These are phyloP conservation scores for Ophiostoma ulmi DNA, from an alignment of 2,329 filamentous ascomycete species.

Conservation along the genomic window DNA sequence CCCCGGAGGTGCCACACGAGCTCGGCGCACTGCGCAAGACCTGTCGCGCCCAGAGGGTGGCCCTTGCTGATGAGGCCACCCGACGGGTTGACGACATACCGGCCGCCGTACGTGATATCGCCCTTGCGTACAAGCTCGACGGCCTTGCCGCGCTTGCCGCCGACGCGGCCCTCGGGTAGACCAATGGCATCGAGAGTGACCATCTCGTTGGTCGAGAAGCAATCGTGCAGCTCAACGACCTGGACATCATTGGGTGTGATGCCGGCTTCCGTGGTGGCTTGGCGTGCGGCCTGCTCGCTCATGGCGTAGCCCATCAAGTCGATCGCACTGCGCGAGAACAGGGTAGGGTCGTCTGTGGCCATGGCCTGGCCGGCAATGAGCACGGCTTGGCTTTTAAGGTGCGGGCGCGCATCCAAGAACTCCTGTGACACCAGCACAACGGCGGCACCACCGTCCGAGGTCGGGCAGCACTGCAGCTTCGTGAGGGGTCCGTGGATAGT, in stretches of 20 bases:
- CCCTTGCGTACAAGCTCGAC: slow-evolving; percentile 84
- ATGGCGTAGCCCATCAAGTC: slow-evolving; percentile 88
- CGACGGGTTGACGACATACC: slow-evolving; percentile 83
- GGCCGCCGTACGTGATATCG: slow-evolving; percentile 86
- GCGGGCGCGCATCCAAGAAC: slow-evolving; percentile 79
- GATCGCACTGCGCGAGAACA: slow-evolving; percentile 77
- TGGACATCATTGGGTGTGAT: slow-evolving; percentile 64
- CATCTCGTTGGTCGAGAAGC: slow-evolving; percentile 95
- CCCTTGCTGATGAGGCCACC: slow-evolving; percentile 95
- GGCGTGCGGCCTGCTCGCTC: slow-evolving; percentile 63
- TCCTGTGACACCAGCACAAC: slow-evolving; percentile 82
- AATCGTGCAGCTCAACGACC: slow-evolving; percentile 92
- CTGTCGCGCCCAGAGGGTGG: slow-evolving; percentile 87
- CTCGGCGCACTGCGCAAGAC: slow-evolving; percentile 93
- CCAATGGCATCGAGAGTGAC: slow-evolving; percentile 81
- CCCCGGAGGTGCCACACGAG: slow-evolving; percentile 91
- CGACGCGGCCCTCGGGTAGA: slow-evolving; percentile 70
- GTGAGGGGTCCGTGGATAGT: slow-evolving; percentile 84
- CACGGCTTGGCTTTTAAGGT: slow-evolving; percentile 77
- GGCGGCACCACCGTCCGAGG: slow-evolving; percentile 85
- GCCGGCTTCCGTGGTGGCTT: slow-evolving; percentile 69
- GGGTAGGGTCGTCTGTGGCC: slow-evolving; percentile 72
- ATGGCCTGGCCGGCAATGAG: slow-evolving; percentile 83
- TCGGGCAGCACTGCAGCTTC: slow-evolving; percentile 98
- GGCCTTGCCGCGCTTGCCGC: slow-evolving; percentile 76